Percentiles rank a stretch among this genome's conserved stretches.
Conservation (phyloP, 2,329 filamentous ascomycete genomes). For the Hypoxylon sp. region DNA sequence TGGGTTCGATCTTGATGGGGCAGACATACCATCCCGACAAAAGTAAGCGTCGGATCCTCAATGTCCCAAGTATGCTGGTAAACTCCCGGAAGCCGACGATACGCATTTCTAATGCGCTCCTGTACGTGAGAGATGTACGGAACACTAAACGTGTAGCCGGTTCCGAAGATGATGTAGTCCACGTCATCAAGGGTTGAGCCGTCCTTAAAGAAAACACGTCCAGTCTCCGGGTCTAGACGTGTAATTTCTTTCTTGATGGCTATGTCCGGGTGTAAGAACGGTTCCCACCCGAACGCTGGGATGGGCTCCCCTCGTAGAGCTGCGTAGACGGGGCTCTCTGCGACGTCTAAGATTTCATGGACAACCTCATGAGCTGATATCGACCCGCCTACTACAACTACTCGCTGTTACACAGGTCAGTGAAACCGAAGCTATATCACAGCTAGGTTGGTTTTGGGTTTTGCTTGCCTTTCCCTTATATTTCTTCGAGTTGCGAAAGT, state of each 20-base stretch:
- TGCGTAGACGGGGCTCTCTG: conserved; percentile 63
- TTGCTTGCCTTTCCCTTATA: conserved; percentile 53
- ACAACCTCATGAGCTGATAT: conserved; percentile 72
- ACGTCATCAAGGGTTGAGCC: conserved; percentile 64
- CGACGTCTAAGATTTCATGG: conserved; percentile 64
- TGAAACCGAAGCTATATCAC: neutral
- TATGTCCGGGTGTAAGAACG: conserved; percentile 69
- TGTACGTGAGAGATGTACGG: conserved; percentile 67
- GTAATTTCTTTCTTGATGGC: conserved; percentile 61
- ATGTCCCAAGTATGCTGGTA: conserved; percentile 58
- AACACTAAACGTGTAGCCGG: conserved; percentile 71
- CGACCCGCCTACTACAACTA: conserved; percentile 70
- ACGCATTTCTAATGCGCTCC: conserved; percentile 58
- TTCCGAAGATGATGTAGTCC: conserved; percentile 72
- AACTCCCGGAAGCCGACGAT: conserved; percentile 54
- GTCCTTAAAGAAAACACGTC: conserved; percentile 66
- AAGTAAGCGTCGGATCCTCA: conserved; percentile 55
- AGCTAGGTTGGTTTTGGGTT: neutral
- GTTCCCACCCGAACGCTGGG: conserved; percentile 68
- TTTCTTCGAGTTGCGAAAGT: conserved; percentile 66
- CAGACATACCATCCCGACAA: conserved; percentile 56
- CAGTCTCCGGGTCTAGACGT: conserved; percentile 54
- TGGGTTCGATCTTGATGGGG: neutral
- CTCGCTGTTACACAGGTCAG: conserved; percentile 56
- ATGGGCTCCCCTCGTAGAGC: conserved; percentile 64